phyloP scores from a whole-genome alignment of 495 filamentous ascomycete genomes.

The Cercophora sp. region DNA sequence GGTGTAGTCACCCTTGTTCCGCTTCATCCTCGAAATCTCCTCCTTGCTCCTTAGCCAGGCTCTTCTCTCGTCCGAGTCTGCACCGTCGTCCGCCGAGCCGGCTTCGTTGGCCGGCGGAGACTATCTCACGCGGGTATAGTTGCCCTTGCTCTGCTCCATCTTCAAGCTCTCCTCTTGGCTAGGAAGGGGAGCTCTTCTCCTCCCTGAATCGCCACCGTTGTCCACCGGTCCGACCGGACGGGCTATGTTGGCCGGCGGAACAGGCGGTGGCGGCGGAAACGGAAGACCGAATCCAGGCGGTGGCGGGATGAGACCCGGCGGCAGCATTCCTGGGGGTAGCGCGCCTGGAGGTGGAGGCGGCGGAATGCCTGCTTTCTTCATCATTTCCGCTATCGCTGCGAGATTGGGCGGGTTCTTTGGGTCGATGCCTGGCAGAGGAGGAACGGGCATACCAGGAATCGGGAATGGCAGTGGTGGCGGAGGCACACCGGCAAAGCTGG shows the following conservation, averaged over 20 bases:
- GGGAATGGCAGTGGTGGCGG: slow-evolving; percentile 33
- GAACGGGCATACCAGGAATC: slow-evolving; percentile 14
- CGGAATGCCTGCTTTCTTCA: slow-evolving; percentile 51
- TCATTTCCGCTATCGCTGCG: slow-evolving; percentile 61
- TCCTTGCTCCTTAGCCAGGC: too few relatives aligned
- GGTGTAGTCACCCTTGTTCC: too few relatives aligned
- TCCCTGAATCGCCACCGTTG: slow-evolving; percentile 9
- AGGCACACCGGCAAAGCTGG: slow-evolving; percentile 49
- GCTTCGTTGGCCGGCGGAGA: too few relatives aligned
- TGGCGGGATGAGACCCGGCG: slow-evolving; percentile 50
- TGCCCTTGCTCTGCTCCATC: slow-evolving; percentile 66
- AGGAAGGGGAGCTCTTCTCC: slow-evolving; percentile 64
- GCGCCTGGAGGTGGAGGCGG: slow-evolving; percentile 44
- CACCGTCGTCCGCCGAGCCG: too few relatives aligned
- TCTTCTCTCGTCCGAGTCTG: too few relatives aligned
- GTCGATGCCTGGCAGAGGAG: slow-evolving; percentile 42
- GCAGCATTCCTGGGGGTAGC: slow-evolving; percentile 45
- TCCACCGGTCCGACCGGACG: not conserved
- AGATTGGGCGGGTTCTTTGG: slow-evolving; percentile 62
- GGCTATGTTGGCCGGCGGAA: not conserved
- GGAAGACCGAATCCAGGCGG: slow-evolving; percentile 21
- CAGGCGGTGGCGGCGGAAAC: slow-evolving; percentile 15
- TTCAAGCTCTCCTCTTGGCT: slow-evolving; percentile 79
- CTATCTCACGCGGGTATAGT: slow-evolving; percentile 44
- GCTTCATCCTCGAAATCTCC: too few relatives aligned